Percentiles rank a stretch among this genome's conserved stretches.
phyloP scores from a whole-genome alignment of 2,329 filamentous ascomycete species.

The Trichophyton equinum region DNA sequence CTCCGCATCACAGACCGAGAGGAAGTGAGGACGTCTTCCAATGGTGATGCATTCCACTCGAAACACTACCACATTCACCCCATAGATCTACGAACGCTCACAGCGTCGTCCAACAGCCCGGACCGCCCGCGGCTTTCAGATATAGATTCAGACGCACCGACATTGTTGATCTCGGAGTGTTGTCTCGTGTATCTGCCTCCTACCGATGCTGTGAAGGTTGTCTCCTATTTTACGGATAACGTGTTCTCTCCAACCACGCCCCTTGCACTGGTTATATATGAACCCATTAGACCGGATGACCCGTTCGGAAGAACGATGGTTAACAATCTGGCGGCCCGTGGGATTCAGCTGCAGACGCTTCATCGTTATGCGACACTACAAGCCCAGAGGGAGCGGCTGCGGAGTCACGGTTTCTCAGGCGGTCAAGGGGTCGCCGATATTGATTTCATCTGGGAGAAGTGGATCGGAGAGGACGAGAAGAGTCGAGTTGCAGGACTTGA shows the following conservation, averaged over 20 bases:
- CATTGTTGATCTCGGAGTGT: slow-evolving; percentile 83
- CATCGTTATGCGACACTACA: slow-evolving; percentile 54
- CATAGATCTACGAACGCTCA: slow-evolving; percentile 56
- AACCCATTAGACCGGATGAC: slow-evolving; percentile 73
- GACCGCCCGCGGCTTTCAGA: slow-evolving; percentile 28
- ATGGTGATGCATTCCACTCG: slow-evolving; percentile 35
- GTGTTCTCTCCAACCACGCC: slow-evolving; percentile 35
- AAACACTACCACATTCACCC: slow-evolving; percentile 45
- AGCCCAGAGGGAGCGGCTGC: slow-evolving; percentile 57
- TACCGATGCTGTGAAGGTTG: slow-evolving; percentile 48
- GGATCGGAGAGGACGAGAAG: slow-evolving; percentile 60
- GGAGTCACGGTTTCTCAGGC: slow-evolving; percentile 50
- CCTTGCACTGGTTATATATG: slow-evolving; percentile 63
- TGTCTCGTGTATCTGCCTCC: slow-evolving; percentile 80
- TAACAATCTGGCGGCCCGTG: slow-evolving; percentile 68
- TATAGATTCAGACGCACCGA: slow-evolving; percentile 52
- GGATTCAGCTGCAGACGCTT: slow-evolving; percentile 75
- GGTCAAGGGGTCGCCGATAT: slow-evolving; percentile 48
- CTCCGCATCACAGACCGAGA: slow-evolving; percentile 20
- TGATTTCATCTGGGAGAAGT: slow-evolving; percentile 61
- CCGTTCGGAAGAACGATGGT: slow-evolving; percentile 88
- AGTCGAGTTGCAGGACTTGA: slow-evolving; percentile 67
- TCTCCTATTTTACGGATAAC: slow-evolving; percentile 52
- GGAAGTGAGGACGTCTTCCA: slow-evolving; percentile 25
- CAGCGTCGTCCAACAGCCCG: slow-evolving; percentile 14